Evolutionary conservation across 202 grass and related monocot genomes (phyloP).

Genomic region (Saccharum hybrid): DNA sequence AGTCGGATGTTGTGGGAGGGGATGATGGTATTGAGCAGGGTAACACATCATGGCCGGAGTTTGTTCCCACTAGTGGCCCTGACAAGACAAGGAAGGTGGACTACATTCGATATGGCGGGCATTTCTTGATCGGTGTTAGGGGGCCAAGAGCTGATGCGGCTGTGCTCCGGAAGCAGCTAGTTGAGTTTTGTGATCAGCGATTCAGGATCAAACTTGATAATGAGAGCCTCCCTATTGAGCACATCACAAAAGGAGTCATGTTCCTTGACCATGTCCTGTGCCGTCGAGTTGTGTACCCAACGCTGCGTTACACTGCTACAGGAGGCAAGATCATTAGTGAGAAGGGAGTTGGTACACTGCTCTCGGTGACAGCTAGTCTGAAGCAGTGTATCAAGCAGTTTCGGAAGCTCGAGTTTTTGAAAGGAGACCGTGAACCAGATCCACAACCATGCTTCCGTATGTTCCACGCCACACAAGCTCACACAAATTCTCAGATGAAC

Average conservation of each 20-base stretch:
- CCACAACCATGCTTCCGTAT: slow-evolving; percentile 97
- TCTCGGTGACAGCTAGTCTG: slow-evolving; percentile 89
- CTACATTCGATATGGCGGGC: slow-evolving; percentile 81
- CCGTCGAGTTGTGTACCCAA: slow-evolving; percentile 91
- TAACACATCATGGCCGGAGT: slow-evolving; percentile 95
- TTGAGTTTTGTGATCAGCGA: slow-evolving; percentile 86
- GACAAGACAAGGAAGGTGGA: slow-evolving; percentile 95
- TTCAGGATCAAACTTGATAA: slow-evolving; percentile 88
- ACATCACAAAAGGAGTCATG: slow-evolving; percentile 99
- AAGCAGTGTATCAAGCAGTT: slow-evolving; percentile 97
- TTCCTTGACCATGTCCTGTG: slow-evolving; percentile 96
- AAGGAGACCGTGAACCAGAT: slow-evolving; percentile 91
- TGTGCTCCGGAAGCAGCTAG: slow-evolving; percentile 80
- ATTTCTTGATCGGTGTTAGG: slow-evolving; percentile 87
- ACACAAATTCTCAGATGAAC: slow-evolving; percentile 96
- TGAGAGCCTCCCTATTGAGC: slow-evolving; percentile 84
- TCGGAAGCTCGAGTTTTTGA: slow-evolving; percentile 84
- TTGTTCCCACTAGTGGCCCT: slow-evolving; percentile 85
- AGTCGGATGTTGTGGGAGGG: slow-evolving; percentile 71
- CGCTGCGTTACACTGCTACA: slow-evolving; percentile 84
- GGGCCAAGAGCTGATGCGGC: slow-evolving; percentile 81
- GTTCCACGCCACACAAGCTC: slow-evolving; percentile 97
- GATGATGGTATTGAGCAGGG: slow-evolving; percentile 68
- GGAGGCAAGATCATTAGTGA: slow-evolving; percentile 99
- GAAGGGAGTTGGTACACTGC: slow-evolving; percentile 88